Base-by-base conservation (phyloP, 2,329 filamentous ascomycete species). In the Cladophialophora bantiana region DNA sequence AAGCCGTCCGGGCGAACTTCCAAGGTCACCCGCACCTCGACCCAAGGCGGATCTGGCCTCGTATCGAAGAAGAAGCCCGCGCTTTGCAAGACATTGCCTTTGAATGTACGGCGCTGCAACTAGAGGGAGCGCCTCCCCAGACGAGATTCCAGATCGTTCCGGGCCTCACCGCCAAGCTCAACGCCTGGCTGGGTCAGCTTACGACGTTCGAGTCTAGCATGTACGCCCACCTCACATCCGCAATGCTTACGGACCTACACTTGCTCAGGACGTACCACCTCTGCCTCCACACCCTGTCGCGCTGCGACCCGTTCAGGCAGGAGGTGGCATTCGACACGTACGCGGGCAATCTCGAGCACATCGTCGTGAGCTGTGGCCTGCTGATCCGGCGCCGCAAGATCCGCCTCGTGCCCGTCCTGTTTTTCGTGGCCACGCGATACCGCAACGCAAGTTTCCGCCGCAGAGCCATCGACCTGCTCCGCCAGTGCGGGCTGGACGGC, bases 341-440 rank as follows among this genome's bases (percentile, higher is more conserved):
- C 55, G 18, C 36, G 4, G 50, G 57, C 26, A 58, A 31, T 31
- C 15, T 70, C 40, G 64, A 70, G 40, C 48, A 59, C n/a, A 9
- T 67, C 32, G 26, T 68, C 10, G 54, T 65, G 53, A 58, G 9
- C 32, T 58, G 57, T 15, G 45, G 40, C 26, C 57, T 54, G 20
- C 40, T 68, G 13, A 18, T 66, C 13, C 52, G 50, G 9, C 53
- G 20, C 2, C 48, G 48, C 15, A 58, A 36, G 10, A 35, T 32
- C n/a, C 20, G 62, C 6, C 34, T 67, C 7, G 56, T 68, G 13
- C 68, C 66, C 4, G 55, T 64, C n/a, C 48, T 70, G 26, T 70
- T 66, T 42, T 63, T 68, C n/a, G 61, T 70, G 7, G 68, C 61
- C n/a, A 68, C 68, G 10, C 40, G 55, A 10, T 70, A 67, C 54